Evolutionary conservation across 768 basidiomycete species (phyloP), one percentile per base, ranked within the genome.

Genomic region (Sarcomyxa edulis): DNA sequence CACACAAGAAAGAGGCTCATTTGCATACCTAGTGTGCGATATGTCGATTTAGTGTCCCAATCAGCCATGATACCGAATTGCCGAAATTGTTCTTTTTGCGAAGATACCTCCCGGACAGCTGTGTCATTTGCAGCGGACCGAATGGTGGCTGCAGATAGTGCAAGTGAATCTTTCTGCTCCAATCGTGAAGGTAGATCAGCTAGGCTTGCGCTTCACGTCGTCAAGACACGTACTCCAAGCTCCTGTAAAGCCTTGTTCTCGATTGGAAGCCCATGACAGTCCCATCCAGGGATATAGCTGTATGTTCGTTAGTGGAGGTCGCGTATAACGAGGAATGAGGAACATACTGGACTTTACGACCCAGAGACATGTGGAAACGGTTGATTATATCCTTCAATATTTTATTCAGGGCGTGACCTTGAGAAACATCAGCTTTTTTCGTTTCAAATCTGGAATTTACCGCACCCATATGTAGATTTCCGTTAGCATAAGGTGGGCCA

Each of bases 401-500:
- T 56, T 97, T 96, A 64, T 98, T 99, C 45, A 98, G 59, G 0
- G 94, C 93, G 56, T 99, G 95, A 6, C 95, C 94, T 96, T 43
- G 5, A 18, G 6, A 26, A n/a, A n/a, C n/a, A n/a, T n/a, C n/a
- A n/a, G n/a, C n/a, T n/a, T n/a, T n/a, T n/a, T n/a, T n/a, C n/a
- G n/a, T n/a, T n/a, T n/a, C n/a, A 9, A 10, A 44, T 12, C 36
- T 21, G 31, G 26, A 11, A 7, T 15, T 19, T 19, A 36, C 47
- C 64, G 44, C 47, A 95, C 94, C 95, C 70, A 94, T 93, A 55
- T 99, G 95, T 28, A 99, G 65, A 55, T 89, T 77, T 1, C 96
- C 96, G 54, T 99, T 99, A 2, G 95, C 95, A 53, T 98, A 98
- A 0, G 96, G 96, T 22, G 95, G 95, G 0, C 95, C 96, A 57